Evolutionary conservation across 495 filamentous ascomycete genomes (phyloP), one percentile per base, ranked within the genome.

Genomic region (Podospora pseudoanserina): DNA sequence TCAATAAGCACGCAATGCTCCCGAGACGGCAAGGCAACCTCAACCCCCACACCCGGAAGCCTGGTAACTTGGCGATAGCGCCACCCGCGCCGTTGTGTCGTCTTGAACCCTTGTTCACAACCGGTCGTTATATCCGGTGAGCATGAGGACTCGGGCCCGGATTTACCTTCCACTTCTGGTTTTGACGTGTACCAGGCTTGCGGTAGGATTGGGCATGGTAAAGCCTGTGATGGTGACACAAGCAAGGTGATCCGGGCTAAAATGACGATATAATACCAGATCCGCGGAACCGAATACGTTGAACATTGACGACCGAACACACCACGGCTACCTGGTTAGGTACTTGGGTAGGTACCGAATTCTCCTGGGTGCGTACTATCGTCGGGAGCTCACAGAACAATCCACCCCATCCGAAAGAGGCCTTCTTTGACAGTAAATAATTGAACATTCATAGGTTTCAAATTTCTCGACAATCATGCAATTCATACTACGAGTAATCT

Each of bases 11-110:
- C 59, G 59, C 59, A 61, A 61, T 61, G 27, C 39, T 49, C 39
- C 39, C 39, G 39, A 49, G 9, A 49, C 13, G 39, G 39, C 39
- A 30, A 7, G 30, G 26, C 27, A 6, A 26, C 27, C 11, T 28
- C 34, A 32, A 18, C 61, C 32, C 61, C 61, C 61, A 63, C 61
- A 19, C 18, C 59, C 59, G 26, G 27, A 18, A 30, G 26, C 16
- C 27, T 61, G 59, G 59, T 61, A 61, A 49, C 39, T 27, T 61
- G 28, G 19, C 16, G 32, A 63, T 63, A 32, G 18, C 61, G 61
- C 32, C 61, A 63, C 61, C 61, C 61, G 32, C 61, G 61, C 61
- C 61, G 61, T 63, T 63, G n/a, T 32, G 61, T 44, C 18, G 61
- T 49, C 27, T 44, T 63, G 28, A 28, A 28, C 56, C 20, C 27